Evolutionary conservation across 352 stramenopile genomes (phyloP), one percentile per base, ranked within the genome.

Genomic region (Phytophthora chlamydospora): DNA sequence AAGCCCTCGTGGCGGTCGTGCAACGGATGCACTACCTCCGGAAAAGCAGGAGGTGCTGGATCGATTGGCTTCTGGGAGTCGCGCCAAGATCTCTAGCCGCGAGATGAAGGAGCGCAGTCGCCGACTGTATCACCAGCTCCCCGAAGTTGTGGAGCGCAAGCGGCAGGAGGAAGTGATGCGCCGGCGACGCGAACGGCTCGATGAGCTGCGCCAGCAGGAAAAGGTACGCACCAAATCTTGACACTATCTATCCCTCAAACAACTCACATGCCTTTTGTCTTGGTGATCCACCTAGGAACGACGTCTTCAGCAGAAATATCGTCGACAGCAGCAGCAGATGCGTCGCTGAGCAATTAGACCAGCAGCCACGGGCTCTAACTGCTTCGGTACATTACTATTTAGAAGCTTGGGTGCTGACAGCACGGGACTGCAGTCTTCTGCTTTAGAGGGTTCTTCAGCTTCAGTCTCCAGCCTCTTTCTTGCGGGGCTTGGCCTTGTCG

Each of bases 71-170:
- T 61, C 67, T 2, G 81, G 82, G 3, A 66, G 71, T 21, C 78
- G 83, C 4, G 73, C 71, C 24, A 83, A 86, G 17, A 78, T 93
- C 5, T 88, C 85, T 1, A 57, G 44, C 4, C 61, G 74, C 5
- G 85, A 93, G 50, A 92, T 92, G 82, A 85, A 81, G 34, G 75
- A 84, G 33, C 76, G 83, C 27, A 93, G 73, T 10, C 71, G 58
- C 6, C 76, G 83, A 11, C 48, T 89, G 31, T 93, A 92, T 54
- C 73, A 83, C 38, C 66, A 91, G 52, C 61, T 93, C 0, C 86
- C 83, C 0, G 86, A 93, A 62, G 80, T 93, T 34, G 58, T 91
- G 10, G 83, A 92, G 66, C 71, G 70, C 9, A 88, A 88, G 55
- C 77, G 81, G 7, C 80, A 93, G 49, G 80, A 93, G 36, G 83